A percentile compares a stretch with the other conserved stretches of the same genome.
Conservation (phyloP, 768 basidiomycete species). For the Hypholoma fasciculare region DNA sequence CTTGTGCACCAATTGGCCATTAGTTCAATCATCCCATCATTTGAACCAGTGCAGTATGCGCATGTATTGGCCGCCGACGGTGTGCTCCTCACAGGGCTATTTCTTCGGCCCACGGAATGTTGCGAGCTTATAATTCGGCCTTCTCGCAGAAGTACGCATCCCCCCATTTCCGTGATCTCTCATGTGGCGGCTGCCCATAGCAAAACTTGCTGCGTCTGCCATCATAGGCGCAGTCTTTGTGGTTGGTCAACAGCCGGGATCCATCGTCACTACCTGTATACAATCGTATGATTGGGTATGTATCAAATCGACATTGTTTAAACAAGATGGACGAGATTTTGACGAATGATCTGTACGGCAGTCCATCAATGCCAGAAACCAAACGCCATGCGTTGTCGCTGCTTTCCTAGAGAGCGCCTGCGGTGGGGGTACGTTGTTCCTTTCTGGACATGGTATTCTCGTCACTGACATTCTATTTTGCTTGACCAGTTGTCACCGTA, state of each 20-base stretch:
- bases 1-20: too few species aligned
- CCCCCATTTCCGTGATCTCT: not conserved
- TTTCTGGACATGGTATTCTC: not conserved
- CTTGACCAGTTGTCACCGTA: conserved; percentile 36
- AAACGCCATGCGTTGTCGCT: conserved; percentile 51
- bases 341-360: conserved; percentile 12
- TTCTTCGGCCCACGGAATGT: conserved; percentile 4
- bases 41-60: not conserved
- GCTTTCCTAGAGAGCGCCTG: conserved; percentile 50
- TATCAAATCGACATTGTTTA: not conserved
- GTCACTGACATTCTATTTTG: not conserved
- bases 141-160: not conserved
- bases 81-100: not conserved
- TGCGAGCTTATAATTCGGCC: not conserved
- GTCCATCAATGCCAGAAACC: conserved; percentile 40
- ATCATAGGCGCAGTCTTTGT: conserved; percentile 14
- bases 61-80: not conserved
- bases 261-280: conserved; percentile 37
- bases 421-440: conserved; percentile 17
- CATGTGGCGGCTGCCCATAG: not conserved
- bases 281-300: conserved; percentile 37
- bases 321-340: not conserved
- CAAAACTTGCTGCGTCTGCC: conserved; percentile 9
- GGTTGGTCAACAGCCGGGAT: conserved; percentile 27
- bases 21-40: too few species aligned